phyloP scores from a whole-genome alignment of 2,329 filamentous ascomycete species.

The Ceratocystis smalleyi region DNA sequence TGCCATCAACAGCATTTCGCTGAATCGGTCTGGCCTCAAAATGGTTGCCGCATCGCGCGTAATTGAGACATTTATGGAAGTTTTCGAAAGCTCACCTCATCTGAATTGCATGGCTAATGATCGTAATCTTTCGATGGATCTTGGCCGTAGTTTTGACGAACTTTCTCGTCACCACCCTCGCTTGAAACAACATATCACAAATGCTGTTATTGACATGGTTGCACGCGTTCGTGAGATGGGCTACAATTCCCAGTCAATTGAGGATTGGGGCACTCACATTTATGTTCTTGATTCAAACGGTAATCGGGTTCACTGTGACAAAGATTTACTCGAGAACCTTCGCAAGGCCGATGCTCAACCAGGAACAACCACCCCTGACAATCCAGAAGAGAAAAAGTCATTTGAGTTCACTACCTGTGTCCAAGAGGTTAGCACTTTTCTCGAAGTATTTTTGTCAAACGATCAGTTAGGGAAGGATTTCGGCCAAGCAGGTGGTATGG shows the following conservation, averaged over 20 bases:
- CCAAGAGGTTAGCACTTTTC: constrained; percentile 48
- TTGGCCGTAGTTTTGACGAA: constrained; percentile 84
- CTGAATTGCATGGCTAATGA: constrained; percentile 71
- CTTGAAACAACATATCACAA: constrained; percentile 63
- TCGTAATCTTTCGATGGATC: constrained; percentile 47
- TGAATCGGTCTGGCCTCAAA: constrained; percentile 76
- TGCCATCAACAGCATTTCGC: constrained; percentile 82
- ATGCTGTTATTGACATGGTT: constrained; percentile 79
- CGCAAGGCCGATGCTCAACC: constrained; percentile 18
- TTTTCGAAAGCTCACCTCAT: constrained; percentile 88
- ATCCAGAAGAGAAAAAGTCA: constrained; percentile 3
- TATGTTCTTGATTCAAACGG: constrained; percentile 46
- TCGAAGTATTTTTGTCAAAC: constrained; percentile 60
- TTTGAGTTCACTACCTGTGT: constrained; percentile 14
- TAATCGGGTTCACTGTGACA: constrained; percentile 36
- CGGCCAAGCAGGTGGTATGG: constrained; percentile 63
- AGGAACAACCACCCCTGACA: not conserved
- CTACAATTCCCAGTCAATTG: constrained; percentile 48
- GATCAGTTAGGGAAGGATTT: constrained; percentile 56
- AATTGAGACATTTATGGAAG: constrained; percentile 76
- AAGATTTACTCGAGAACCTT: constrained; percentile 23
- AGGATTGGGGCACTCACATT: constrained; percentile 66
- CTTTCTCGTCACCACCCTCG: constrained; percentile 83
- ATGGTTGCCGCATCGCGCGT: constrained; percentile 72
- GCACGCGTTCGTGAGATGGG: constrained; percentile 63